These are phyloP conservation scores for Dryas integrifolia DNA, from an alignment of 331 rosid genomes.

Conservation along the genomic window DNA sequence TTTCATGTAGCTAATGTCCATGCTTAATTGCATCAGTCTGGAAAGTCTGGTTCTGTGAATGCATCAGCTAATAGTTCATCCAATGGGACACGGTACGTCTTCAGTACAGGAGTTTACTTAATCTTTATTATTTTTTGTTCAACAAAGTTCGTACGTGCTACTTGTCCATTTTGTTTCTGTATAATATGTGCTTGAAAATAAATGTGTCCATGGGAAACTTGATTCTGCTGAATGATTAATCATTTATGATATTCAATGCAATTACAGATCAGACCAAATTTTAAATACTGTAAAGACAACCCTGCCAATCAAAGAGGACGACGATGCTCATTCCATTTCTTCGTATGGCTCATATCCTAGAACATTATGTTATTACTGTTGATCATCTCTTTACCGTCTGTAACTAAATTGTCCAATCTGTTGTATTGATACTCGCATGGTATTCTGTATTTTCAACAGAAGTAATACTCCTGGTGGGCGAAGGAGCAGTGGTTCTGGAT, in stretches of 20 bases:
- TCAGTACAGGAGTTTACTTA: neutral
- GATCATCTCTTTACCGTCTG: neutral
- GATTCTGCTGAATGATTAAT: slow-evolving; percentile 16
- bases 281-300: slow-evolving; percentile 42
- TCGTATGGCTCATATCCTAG: slow-evolving; percentile 56
- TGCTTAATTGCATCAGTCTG: slow-evolving; percentile 41
- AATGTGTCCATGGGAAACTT: neutral
- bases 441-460: slow-evolving; percentile 39
- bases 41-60: slow-evolving; percentile 39
- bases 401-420: neutral
- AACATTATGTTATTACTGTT: slow-evolving; percentile 6
- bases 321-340: slow-evolving; percentile 66
- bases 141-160: neutral
- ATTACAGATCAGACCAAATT: slow-evolving; percentile 57
- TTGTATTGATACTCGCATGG: slow-evolving; percentile 13
- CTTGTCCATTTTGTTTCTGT: neutral
- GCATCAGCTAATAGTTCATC: slow-evolving; percentile 37
- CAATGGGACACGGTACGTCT: slow-evolving; percentile 51
- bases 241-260: slow-evolving; percentile 21
- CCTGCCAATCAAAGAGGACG: slow-evolving; percentile 53
- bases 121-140: neutral
- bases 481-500: slow-evolving; percentile 56
- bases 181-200: neutral
- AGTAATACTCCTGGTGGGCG: slow-evolving; percentile 47
- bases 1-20: slow-evolving; percentile 9